Evolutionary conservation across 2,329 filamentous ascomycete genomes (phyloP), one percentile per base, ranked within the genome.

Genomic region (Clarireedia paspali): DNA sequence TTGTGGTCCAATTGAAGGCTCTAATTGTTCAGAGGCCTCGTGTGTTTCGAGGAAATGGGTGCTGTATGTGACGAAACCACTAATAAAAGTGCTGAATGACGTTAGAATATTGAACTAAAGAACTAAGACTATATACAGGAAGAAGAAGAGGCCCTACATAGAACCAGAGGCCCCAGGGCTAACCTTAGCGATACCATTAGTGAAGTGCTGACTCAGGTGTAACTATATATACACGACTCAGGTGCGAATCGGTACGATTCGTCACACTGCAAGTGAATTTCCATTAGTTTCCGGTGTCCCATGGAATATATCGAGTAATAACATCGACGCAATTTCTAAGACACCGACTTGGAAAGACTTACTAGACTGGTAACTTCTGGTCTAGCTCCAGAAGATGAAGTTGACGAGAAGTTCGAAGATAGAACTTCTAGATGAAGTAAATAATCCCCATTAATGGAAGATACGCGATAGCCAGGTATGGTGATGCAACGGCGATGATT

Each of bases 371-470:
- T 0, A 72, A 70, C 44, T 65, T 65, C 7, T 58, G 56, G 60
- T 78, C 75, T 12, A 78, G 64, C 45, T 78, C 75, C 44, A 78
- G 63, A 34, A 75, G 68, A 55, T 75, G 71, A 6, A 78, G 57
- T 59, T 77, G 75, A 2, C 75, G 70, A 3, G 74, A 76, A 4
- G 75, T 78, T 6, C 73, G 69, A 12, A 78, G 6, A 73, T 67
- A 78, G 51, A 73, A 67, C 46, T 72, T 74, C 57, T 75, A 73
- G 15, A 63, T 46, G 0, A 48, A n/a, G 20, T 51, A 62, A 3
- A 60, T 27, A 27, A 56, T 23, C 1, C 6, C 50, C 15, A 39
- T 30, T 5, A 58, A 30, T 10, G 57, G 47, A 3, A 47, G 53
- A 44, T 54, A 57, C 1, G 20, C 36, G 5, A 57, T 50, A 12